Percentiles rank a stretch among this genome's conserved stretches.
Evolutionary conservation across 2,329 filamentous ascomycete species (phyloP).

Genomic region (Xylariaceae sp.): DNA sequence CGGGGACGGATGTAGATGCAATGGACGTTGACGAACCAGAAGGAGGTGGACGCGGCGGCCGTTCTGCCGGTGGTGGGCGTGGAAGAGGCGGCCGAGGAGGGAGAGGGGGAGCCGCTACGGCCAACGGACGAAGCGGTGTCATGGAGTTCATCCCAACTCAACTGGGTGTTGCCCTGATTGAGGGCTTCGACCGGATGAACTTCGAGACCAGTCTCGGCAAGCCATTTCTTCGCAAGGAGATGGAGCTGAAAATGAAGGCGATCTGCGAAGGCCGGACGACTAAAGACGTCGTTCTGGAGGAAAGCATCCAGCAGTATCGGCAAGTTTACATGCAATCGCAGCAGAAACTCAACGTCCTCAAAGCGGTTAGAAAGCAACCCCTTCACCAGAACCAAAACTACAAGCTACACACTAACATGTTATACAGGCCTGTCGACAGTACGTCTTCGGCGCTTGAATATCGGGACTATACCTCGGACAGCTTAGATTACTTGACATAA

Average conservation of each 20-base stretch:
- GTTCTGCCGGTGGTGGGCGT: slow-evolving; percentile 46
- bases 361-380: slow-evolving; percentile 43
- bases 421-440: slow-evolving; percentile 50
- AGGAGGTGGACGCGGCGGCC: slow-evolving; percentile 39
- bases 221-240: slow-evolving; percentile 93
- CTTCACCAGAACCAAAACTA: background rate
- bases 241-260: slow-evolving; percentile 94
- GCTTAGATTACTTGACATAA: background rate
- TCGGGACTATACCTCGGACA: background rate
- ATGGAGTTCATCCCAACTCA: slow-evolving; percentile 91
- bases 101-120: slow-evolving; percentile 28
- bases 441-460: slow-evolving; percentile 37
- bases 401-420: slow-evolving; percentile 7
- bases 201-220: slow-evolving; percentile 91
- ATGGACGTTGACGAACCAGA: slow-evolving; percentile 35
- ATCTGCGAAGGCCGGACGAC: slow-evolving; percentile 85
- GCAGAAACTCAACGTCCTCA: slow-evolving; percentile 64
- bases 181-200: slow-evolving; percentile 92
- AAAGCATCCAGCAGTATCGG: slow-evolving; percentile 82
- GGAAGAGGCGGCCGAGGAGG: slow-evolving; percentile 41
- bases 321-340: slow-evolving; percentile 79
- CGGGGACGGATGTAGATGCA: slow-evolving; percentile 35
- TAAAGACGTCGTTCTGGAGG: slow-evolving; percentile 67
- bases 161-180: slow-evolving; percentile 82
- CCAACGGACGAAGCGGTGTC: slow-evolving; percentile 46